Percentiles rank a stretch among this genome's conserved stretches.
Conservation (phyloP, 805 yeast genomes). For the Zygoascus ofunaensis region DNA sequence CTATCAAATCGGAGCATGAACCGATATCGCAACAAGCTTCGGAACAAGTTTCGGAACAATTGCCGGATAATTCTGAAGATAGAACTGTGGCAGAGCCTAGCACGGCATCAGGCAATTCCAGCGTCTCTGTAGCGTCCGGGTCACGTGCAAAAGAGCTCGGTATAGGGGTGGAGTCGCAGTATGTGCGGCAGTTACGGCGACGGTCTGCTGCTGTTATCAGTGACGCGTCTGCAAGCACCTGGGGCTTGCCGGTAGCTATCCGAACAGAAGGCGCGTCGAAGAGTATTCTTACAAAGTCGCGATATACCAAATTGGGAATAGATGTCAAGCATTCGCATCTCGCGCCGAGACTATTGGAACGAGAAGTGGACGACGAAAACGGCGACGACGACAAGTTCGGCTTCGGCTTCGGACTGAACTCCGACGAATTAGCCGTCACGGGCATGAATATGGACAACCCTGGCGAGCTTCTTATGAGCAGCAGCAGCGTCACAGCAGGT, state of each 20-base stretch:
- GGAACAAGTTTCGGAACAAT: not conserved
- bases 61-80: not conserved
- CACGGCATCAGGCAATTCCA: not conserved
- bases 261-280: constrained; percentile 8
- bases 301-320: constrained; percentile 28
- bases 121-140: too few species aligned
- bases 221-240: constrained; percentile 20
- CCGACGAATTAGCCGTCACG: constrained; percentile 1
- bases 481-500: constrained; percentile 2
- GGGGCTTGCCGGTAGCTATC: constrained; percentile 26
- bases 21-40: too few species aligned
- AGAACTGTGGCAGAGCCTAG: not conserved
- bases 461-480: constrained; percentile 2
- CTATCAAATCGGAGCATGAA: not conserved
- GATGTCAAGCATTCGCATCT: constrained; percentile 31
- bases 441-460: constrained; percentile 5
- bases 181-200: constrained; percentile 23
- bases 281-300: constrained; percentile 18
- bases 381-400: constrained; percentile 13
- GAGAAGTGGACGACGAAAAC: constrained; percentile 65
- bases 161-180: constrained; percentile 26
- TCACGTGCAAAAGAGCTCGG: constrained; percentile 18
- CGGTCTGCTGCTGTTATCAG: constrained; percentile 24
- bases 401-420: too few species aligned
- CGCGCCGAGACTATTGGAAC: constrained; percentile 58